phyloP scores from a whole-genome alignment of 1,139 yeast species.

The Wickerhamiella infanticola region DNA sequence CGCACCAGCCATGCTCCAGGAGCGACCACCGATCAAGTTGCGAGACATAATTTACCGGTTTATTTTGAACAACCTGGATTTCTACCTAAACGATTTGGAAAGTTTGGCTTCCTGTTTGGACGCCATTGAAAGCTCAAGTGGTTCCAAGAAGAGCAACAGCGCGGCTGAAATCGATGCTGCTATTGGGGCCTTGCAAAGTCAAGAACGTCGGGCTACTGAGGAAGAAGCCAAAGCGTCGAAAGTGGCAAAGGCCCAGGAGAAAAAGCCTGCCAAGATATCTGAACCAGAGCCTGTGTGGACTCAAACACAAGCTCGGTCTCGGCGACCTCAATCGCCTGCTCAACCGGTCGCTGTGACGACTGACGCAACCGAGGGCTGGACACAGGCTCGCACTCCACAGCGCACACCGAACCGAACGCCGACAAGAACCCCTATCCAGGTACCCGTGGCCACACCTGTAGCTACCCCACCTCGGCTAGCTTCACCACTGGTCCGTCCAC shows the following conservation, averaged over 20 bases:
- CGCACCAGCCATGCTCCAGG: conserved; percentile 7
- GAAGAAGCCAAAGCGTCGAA: background rate
- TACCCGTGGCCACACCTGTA: background rate
- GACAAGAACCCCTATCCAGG: background rate
- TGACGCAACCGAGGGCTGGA: background rate
- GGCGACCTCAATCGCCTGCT: background rate
- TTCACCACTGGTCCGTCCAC: no score
- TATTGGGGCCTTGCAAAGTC: conserved; percentile 2
- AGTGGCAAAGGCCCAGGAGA: background rate
- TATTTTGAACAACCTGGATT: conserved; percentile 9
- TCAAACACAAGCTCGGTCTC: background rate
- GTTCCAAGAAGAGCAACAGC: background rate
- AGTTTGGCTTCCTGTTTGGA: conserved; percentile 6
- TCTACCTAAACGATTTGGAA: conserved; percentile 4
- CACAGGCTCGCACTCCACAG: background rate
- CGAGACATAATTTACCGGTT: conserved; percentile 3
- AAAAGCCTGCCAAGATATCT: background rate
- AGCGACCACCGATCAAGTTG: conserved; percentile 4
- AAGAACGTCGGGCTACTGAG: background rate
- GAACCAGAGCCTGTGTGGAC: background rate
- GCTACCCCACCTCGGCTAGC: no score
- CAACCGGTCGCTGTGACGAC: background rate
- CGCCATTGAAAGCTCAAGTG: conserved; percentile 7
- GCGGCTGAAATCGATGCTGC: conserved; percentile 5
- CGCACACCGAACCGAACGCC: background rate